phyloP scores from a whole-genome alignment of 768 basidiomycete genomes.

The Mycena rebaudengoi region DNA sequence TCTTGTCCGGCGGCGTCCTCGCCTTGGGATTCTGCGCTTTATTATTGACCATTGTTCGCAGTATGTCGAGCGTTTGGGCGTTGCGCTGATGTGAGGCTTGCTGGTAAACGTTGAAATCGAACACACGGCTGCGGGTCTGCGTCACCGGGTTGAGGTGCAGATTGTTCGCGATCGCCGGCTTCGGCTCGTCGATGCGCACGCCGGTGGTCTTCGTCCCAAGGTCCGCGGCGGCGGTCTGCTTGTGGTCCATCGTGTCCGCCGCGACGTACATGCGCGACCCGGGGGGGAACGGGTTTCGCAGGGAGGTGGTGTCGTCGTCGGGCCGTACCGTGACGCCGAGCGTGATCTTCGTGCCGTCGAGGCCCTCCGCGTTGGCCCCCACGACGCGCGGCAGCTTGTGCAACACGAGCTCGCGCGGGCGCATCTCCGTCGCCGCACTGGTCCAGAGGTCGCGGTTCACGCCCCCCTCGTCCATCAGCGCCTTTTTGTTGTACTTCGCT shows the following conservation, averaged over 20 bases:
- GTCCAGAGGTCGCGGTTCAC: constrained; percentile 13
- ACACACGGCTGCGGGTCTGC: too few species aligned
- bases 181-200: neutral
- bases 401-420: constrained; percentile 2
- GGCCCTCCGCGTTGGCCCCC: constrained; percentile 9
- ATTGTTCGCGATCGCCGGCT: too few species aligned
- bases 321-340: neutral
- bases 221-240: too few species aligned
- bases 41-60: neutral
- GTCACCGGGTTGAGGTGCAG: too few species aligned
- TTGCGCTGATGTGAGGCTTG: too few species aligned
- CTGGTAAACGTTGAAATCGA: too few species aligned
- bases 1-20: too few species aligned
- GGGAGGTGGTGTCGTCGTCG: neutral
- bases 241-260: too few species aligned
- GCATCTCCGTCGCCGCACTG: constrained; percentile 15
- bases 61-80: too few species aligned
- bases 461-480: constrained; percentile 10
- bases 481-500: neutral
- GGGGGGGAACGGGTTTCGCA: constrained; percentile 15
- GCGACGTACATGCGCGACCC: constrained; percentile 20
- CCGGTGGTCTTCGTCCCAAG: constrained; percentile 1
- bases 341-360: constrained; percentile 3
- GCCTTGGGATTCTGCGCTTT: too few species aligned
- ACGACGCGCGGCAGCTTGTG: constrained; percentile 17